These are phyloP conservation scores for Tilletia indica DNA, from an alignment of 1,284 basidiomycete species.

Conservation along the genomic window DNA sequence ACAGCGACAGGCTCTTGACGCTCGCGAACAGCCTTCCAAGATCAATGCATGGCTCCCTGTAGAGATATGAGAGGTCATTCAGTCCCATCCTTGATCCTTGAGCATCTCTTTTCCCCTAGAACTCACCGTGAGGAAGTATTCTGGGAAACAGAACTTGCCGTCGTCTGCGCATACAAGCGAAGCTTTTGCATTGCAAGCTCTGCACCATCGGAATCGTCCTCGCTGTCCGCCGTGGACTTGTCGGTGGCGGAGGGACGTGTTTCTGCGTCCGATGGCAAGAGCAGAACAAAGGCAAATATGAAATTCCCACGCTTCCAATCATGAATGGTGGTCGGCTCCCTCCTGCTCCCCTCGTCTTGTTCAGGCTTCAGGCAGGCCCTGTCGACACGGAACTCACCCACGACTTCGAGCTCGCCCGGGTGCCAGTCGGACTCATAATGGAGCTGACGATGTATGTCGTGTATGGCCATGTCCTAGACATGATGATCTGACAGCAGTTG, in stretches of 20 bases:
- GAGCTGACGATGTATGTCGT: too few species aligned
- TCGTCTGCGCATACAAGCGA: neutral
- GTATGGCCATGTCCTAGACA: too few species aligned
- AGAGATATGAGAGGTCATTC: conserved; percentile 21
- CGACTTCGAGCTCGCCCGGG: too few species aligned
- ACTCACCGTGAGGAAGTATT: conserved; percentile 46
- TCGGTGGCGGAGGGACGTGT: neutral
- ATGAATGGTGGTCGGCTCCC: too few species aligned
- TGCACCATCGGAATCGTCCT: neutral
- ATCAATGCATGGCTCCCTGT: conserved; percentile 22
- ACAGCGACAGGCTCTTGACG: neutral
- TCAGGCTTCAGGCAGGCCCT: too few species aligned
- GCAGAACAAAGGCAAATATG: too few species aligned
- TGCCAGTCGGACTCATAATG: too few species aligned
- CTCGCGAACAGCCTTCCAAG: conserved; percentile 3
- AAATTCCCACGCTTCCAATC: too few species aligned
- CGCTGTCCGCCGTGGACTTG: neutral
- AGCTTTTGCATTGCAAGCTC: neutral
- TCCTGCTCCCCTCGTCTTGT: too few species aligned
- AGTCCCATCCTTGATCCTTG: conserved; percentile 34
- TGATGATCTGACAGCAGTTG: too few species aligned
- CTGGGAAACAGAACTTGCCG: conserved; percentile 44
- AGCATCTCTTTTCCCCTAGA: neutral
- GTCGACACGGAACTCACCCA: too few species aligned
- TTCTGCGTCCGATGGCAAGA: conserved; percentile 17